Conservation (phyloP, 2,329 filamentous ascomycete species). For the Davidsoniella australis region DNA sequence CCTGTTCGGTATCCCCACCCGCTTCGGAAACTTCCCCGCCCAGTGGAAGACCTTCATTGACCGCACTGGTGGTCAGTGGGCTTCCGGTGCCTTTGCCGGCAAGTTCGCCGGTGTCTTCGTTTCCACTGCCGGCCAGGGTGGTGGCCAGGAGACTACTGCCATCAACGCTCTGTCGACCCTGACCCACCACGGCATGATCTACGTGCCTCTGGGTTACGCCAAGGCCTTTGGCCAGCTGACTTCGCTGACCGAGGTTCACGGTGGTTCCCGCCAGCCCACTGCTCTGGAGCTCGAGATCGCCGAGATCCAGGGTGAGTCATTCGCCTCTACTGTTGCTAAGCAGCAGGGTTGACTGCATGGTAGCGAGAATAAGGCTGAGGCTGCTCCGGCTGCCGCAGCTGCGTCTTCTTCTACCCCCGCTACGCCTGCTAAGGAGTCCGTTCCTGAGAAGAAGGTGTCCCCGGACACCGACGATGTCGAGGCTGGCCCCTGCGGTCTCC, state of each 20-base stretch:
- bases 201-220: slow-evolving; percentile 87
- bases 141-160: slow-evolving; percentile 83
- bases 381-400: slow-evolving; percentile 13
- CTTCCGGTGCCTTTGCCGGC: slow-evolving; percentile 56
- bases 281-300: slow-evolving; percentile 64
- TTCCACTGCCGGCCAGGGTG: slow-evolving; percentile 66
- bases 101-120: slow-evolving; percentile 89
- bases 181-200: slow-evolving; percentile 86
- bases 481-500: slow-evolving; percentile 61
- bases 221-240: slow-evolving; percentile 53
- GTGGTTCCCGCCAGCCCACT: slow-evolving; percentile 70
- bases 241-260: slow-evolving; percentile 64
- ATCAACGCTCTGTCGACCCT: slow-evolving; percentile 71
- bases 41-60: slow-evolving; percentile 96
- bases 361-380: slow-evolving; percentile 21
- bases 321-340: slow-evolving; percentile 64
- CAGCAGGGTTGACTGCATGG: slow-evolving; percentile 64
- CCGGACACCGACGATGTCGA: slow-evolving; percentile 28
- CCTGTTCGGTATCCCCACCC: slow-evolving; percentile 85
- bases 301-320: slow-evolving; percentile 64
- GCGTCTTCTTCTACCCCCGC: neutral
- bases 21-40: slow-evolving; percentile 91
- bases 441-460: slow-evolving; percentile 11
- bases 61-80: slow-evolving; percentile 73
- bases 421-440: slow-evolving; percentile 14